Conservation (phyloP, 1,284 basidiomycete genomes). For the Baeospora myosura region DNA sequence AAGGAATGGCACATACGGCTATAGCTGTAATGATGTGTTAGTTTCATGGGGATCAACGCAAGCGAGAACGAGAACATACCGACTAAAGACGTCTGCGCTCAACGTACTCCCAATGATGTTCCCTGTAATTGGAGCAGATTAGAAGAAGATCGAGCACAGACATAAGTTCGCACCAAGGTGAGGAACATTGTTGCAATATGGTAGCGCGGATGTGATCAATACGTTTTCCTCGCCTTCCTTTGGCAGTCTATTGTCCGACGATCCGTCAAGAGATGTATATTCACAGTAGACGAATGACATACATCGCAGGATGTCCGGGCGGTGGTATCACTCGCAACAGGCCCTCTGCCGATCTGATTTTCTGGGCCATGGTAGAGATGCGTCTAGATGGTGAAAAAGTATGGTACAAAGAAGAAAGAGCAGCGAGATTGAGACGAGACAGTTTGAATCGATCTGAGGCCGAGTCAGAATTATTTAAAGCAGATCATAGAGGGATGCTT, state of each 20-base stretch:
- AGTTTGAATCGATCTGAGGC: conserved; percentile 1
- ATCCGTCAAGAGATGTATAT: conserved; percentile 13
- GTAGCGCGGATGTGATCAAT: conserved; percentile 92
- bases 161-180: conserved; percentile 74
- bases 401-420: neutral
- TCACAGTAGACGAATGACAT: conserved; percentile 15
- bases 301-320: conserved; percentile 45
- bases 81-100: conserved; percentile 94
- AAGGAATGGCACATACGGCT: conserved; percentile 43
- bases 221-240: conserved; percentile 82
- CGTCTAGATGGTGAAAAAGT: neutral
- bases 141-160: too few relatives aligned
- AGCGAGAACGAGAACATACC: conserved; percentile 47
- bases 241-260: conserved; percentile 56
- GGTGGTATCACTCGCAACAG: conserved; percentile 49
- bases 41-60: neutral
- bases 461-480: too few relatives aligned
- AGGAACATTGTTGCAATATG: conserved; percentile 99
- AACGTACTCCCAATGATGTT: conserved; percentile 97
- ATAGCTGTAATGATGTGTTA: conserved; percentile 38
- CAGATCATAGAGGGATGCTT: too few relatives aligned
- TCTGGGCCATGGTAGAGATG: conserved; percentile 47
- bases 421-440: conserved; percentile 1
- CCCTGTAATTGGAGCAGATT: too few relatives aligned
- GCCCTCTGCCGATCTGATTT: conserved; percentile 55